These are phyloP conservation scores for Trypanosoma scelopori DNA, from an alignment of 208 protist genomes.

Conservation along the genomic window DNA sequence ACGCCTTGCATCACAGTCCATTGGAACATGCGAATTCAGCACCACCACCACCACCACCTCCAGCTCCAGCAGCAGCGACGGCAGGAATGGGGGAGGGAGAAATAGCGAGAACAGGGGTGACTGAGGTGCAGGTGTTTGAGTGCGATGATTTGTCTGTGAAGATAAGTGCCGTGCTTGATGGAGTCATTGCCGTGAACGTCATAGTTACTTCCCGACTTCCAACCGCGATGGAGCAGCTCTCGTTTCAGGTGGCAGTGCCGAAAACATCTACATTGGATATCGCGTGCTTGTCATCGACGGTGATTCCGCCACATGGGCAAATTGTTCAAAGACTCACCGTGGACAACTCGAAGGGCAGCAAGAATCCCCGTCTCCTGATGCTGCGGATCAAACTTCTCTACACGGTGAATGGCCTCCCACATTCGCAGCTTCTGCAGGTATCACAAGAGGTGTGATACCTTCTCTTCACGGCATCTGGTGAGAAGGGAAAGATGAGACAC, in stretches of 20 bases:
- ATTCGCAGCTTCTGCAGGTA: constrained; percentile 71
- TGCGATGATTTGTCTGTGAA: constrained; percentile 55
- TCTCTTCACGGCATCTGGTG: background rate
- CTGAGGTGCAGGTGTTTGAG: constrained; percentile 39
- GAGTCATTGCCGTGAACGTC: constrained; percentile 31
- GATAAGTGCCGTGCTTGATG: constrained; percentile 32
- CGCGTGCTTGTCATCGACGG: constrained; percentile 40
- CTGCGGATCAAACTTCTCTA: constrained; percentile 78
- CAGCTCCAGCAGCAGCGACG: constrained; percentile 2
- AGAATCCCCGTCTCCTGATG: constrained; percentile 51
- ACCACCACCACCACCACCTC: constrained; percentile 2
- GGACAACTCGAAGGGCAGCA: constrained; percentile 43
- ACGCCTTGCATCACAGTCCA: background rate
- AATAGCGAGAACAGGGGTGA: background rate
- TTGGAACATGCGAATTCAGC: background rate
- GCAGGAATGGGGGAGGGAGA: background rate
- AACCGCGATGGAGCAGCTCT: constrained; percentile 44
- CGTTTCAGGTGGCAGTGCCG: constrained; percentile 72
- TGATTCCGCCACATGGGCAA: constrained; percentile 34
- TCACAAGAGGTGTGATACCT: constrained; percentile 30
- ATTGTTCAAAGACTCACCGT: constrained; percentile 55
- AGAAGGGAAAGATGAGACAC: background rate
- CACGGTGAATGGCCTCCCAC: constrained; percentile 32
- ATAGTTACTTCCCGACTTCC: constrained; percentile 38
- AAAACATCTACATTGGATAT: constrained; percentile 59